Base-by-base conservation (phyloP, 208 protist genomes). In the Angomonas ambiguus region DNA sequence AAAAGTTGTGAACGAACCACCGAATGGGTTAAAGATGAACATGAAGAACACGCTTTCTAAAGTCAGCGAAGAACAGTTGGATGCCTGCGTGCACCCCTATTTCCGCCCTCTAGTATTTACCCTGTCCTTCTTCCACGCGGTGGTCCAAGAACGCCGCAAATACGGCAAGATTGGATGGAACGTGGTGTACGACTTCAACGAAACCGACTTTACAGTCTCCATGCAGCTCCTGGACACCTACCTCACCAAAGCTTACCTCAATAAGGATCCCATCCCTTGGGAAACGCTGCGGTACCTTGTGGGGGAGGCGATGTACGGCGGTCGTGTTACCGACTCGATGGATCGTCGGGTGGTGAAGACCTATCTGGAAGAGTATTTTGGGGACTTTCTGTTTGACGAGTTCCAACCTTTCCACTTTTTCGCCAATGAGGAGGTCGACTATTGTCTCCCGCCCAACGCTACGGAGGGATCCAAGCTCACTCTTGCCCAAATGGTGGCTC, bases 321-420 rank as follows among this genome's bases (percentile, higher is more conserved):
- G 98, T 13, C 90, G 98, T 49, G 98, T 99, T 24, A 99, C 97
- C 8, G 98, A 99, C 85, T 78, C 85, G 72, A 99, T 94, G 80
- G 98, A 99, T 79, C 85, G 98, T 10, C 87, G 98, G 48, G 89
- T 99, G 41, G 89, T 99, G 4, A 97, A 93, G 69, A 99, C 97
- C 24, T 99, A 99, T 79, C 79, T 99, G 6, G 92, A 99, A 62
- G 98, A 99, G 88, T 99, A 99, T 87, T 97, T 99, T 77, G 98
- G 98, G 42, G 98, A 99, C 76, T 99, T 99, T 78, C 82, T 99
- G 30, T 99, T 99, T 75, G 98, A 99, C 76, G 94, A 91, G 48
- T 99, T 98, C 85, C 98, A 99, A 79, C 89, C 95, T 18, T 99
- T 99, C 82, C 88, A 97, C 82, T 99, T 99, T 81, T 99, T 97